Base-by-base conservation (phyloP, 2,329 filamentous ascomycete species). In the Calonectria pteridis region DNA sequence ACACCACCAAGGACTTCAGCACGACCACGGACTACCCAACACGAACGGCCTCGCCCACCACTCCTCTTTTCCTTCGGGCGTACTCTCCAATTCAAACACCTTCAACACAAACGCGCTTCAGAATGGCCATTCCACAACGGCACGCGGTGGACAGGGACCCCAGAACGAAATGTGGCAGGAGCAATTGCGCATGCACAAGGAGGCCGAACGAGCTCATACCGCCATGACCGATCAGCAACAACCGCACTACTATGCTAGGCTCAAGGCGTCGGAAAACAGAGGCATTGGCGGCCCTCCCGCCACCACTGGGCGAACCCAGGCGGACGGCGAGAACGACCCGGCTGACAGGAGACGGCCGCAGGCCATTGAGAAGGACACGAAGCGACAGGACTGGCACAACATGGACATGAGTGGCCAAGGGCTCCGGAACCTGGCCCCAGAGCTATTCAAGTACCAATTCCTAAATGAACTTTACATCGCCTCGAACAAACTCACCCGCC, bases 401-500 rank as follows among this genome's bases (percentile, higher is more conserved):
- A 89, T 99, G 79, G 97, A 99, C 84, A 93, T 98, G 83, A 97
- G 96, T 79, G 97, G 97, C n/a, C 97, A 98, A 86, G 96, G 96
- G 26, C 88, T 99, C 63, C 93, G 95, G 78, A 94, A 95, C 73
- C 88, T 99, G 37, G 93, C 95, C 1, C 87, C 91, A 11, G 91
- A 94, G 55, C 88, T 99, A 37, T 98, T 98, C 86, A 89, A 91
- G 78, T 99, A 98, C 85, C 90, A 90, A 55, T 98, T 99, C 84
- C 88, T 99, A 71, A 94, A 94, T 77, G 96, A 97, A 84, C 91
- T 99, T 35, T 98, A 98, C 84, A 92, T 99, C 75, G 95, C 95
- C 79, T 96, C 95, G 78, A 99, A 99, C 88, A 96, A 95, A 83
- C 90, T 99, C 73, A 92, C 92, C 33, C 89, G 90, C 58, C 87